Evolutionary conservation across 768 basidiomycete species (phyloP).

Genomic region (Heimioporus sp.): DNA sequence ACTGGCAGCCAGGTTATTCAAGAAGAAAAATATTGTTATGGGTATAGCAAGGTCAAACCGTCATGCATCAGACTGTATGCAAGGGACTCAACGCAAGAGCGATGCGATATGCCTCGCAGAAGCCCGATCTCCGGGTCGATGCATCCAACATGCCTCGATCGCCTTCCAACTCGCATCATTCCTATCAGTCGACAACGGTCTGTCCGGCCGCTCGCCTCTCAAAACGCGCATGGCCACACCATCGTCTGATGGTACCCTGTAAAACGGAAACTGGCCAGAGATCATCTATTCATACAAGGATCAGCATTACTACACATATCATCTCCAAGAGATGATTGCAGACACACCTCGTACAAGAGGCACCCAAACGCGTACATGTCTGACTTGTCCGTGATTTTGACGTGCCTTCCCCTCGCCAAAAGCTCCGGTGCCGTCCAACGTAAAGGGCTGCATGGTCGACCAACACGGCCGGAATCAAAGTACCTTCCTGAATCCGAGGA

Average conservation of each 20-base stretch:
- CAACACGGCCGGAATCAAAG: constrained; percentile 7
- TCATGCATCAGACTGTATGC: too few species aligned
- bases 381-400: constrained; percentile 10
- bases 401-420: not conserved
- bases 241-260: not conserved
- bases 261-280: constrained; percentile 17
- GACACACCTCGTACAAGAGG: constrained; percentile 28
- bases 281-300: constrained; percentile 12
- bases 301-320: not conserved
- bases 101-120: constrained; percentile 3
- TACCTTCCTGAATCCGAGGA: constrained; percentile 17
- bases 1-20: too few species aligned
- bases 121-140: constrained; percentile 7
- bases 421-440: constrained; percentile 31
- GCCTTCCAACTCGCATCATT: constrained; percentile 15
- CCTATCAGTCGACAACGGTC: constrained; percentile 3
- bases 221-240: not conserved
- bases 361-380: constrained; percentile 30
- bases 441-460: constrained; percentile 6
- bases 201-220: not conserved
- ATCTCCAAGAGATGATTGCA: not conserved
- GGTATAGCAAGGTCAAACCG: too few species aligned
- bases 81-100: not conserved
- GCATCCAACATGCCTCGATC: constrained; percentile 7
- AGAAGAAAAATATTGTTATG: too few species aligned